Base-by-base conservation (phyloP, 176 grass and related monocot species). In the Triticum monococcum region DNA sequence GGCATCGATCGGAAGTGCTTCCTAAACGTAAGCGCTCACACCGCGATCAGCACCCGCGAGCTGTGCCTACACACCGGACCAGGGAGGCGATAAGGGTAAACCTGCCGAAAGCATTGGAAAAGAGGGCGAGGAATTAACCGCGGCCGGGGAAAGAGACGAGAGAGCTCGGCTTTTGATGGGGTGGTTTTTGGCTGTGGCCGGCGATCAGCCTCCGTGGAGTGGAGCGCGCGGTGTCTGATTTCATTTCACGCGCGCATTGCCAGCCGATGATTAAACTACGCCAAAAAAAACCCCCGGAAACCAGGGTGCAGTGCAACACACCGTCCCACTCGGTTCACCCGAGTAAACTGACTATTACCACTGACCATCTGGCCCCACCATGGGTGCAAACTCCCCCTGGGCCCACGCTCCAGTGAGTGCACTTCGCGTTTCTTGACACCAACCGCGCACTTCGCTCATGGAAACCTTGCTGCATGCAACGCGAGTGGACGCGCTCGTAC, bases 131-230 rank as follows among this genome's bases (percentile, higher is more conserved):
- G 74, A 33, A 56, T 56, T 77, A 67, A 67, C 37, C 37, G 37
- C 24, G 2, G 40, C 40, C 62, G 52, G 50, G 46, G 18, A n/a
- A 77, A 23, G 59, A 38, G 79, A 89, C 80, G 35, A 40, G 80
- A 79, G 79, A 68, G 92, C 92, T 81, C 89, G 59, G 70, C 77
- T 94, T 94, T 94, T 94, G 70, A 94, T 80, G 64, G 13, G 30
- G 38, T 9, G 20, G 78, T 54, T 83, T 86, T 50, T 62, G 78
- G 78, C 70, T 28, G 71, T 63, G 71, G 43, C 43, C 43, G 43
- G 25, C 59, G 57, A 80, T 79, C 36, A 12, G 68, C 50, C 71
- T n/a, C 38, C 78, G 87, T 40, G 3, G 9, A 9, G 38, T 9
- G 37, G 72, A 71, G 31, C 32, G 33, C 40, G 22, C 10, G 36